phyloP scores from a whole-genome alignment of 1,284 basidiomycete genomes.

The Cutaneotrichosporon arboriforme region DNA sequence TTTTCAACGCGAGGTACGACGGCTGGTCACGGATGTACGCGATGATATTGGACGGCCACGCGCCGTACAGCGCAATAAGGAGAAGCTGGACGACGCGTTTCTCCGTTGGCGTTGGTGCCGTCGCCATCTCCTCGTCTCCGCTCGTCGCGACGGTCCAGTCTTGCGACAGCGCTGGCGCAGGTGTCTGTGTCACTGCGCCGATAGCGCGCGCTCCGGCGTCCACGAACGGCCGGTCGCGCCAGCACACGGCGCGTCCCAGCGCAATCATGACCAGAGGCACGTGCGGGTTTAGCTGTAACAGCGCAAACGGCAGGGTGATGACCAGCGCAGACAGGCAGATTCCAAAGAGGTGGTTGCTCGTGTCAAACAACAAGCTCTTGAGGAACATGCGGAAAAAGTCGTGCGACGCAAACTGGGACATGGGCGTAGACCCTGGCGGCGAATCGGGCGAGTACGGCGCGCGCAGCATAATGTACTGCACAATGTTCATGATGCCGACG shows the following conservation, averaged over 20 bases:
- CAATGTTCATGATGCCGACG: conserved; percentile 20
- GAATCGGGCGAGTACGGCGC: conserved; percentile 26
- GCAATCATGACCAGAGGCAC: conserved; percentile 39
- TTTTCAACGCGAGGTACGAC: conserved; percentile 31
- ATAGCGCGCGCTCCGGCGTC: conserved; percentile 17
- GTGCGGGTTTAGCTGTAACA: conserved; percentile 23
- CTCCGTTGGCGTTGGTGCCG: conserved; percentile 10
- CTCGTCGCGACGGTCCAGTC: conserved; percentile 27
- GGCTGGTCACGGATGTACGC: conserved; percentile 40
- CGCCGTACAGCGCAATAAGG: conserved; percentile 35
- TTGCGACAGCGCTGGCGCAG: conserved; percentile 15
- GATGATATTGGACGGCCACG: conserved; percentile 45
- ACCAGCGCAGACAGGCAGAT: conserved; percentile 29
- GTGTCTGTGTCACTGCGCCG: conserved; percentile 29
- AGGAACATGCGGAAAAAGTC: conserved; percentile 24
- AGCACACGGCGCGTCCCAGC: conserved; percentile 36
- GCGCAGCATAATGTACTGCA: conserved; percentile 27
- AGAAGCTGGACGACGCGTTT: conserved; percentile 29
- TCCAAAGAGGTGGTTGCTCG: conserved; percentile 38
- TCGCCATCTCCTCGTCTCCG: background rate
- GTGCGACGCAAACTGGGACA: conserved; percentile 25
- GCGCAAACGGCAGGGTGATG: conserved; percentile 35
- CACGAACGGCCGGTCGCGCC: conserved; percentile 41
- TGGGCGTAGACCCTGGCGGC: conserved; percentile 19
- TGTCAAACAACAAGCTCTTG: conserved; percentile 33